Evolutionary conservation across 2,329 filamentous ascomycete genomes (phyloP).

Genomic region (Cytospora piceicola): DNA sequence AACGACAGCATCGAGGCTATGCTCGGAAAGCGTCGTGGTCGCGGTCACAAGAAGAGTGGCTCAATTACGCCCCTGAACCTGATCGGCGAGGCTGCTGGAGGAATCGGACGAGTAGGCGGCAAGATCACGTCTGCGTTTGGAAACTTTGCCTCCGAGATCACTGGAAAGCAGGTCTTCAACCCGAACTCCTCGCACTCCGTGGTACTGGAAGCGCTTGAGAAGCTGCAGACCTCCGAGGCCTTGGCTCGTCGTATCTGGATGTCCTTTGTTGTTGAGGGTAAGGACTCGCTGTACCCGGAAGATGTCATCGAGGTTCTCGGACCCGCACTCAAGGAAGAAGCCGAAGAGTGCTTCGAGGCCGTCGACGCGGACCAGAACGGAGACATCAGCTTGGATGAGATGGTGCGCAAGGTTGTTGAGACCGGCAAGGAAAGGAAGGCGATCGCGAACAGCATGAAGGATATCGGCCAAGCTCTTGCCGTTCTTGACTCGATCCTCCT

Average conservation of each 20-base stretch:
- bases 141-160: conserved; percentile 91
- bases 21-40: conserved; percentile 49
- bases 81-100: conserved; percentile 63
- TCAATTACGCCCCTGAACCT: conserved; percentile 78
- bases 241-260: conserved; percentile 95
- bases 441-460: conserved; percentile 91
- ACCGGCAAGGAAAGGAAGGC: conserved; percentile 86
- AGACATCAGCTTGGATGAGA: conserved; percentile 93
- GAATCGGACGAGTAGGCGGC: conserved; percentile 82
- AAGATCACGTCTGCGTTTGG: conserved; percentile 93
- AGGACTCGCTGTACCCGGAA: conserved; percentile 75
- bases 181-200: conserved; percentile 88
- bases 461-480: conserved; percentile 91
- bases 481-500: conserved; percentile 87
- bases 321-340: conserved; percentile 70
- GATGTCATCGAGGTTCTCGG: conserved; percentile 91
- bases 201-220: conserved; percentile 86
- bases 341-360: conserved; percentile 80
- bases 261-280: conserved; percentile 93
- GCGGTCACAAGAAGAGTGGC: conserved; percentile 53
- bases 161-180: conserved; percentile 94
- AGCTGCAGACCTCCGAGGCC: conserved; percentile 82
- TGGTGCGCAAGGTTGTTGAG: conserved; percentile 84
- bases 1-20: conserved; percentile 78
- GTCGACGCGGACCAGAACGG: conserved; percentile 90